phyloP scores from a whole-genome alignment of 345 rosid species.

The Alliaria petiolata region DNA sequence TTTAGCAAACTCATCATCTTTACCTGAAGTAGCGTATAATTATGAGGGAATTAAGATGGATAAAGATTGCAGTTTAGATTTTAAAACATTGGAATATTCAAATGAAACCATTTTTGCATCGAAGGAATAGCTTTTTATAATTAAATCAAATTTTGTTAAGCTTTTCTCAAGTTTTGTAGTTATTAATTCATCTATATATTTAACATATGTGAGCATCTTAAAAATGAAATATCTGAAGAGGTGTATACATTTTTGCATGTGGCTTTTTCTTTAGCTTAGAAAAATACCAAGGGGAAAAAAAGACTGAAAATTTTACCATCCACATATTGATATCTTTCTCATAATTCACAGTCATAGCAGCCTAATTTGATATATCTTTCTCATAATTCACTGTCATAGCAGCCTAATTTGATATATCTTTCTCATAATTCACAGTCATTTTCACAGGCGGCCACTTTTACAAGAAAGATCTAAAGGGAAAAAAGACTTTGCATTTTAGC shows the following conservation, averaged over 20 bases:
- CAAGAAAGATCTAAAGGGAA: neutral
- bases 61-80: constrained; percentile 26
- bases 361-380: neutral
- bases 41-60: constrained; percentile 7
- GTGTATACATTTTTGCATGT: neutral
- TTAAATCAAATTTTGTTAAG: neutral
- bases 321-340: too few species aligned
- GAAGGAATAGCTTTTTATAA: neutral
- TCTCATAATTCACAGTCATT: neutral
- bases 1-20: constrained; percentile 16
- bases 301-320: neutral
- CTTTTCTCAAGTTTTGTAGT: too few species aligned
- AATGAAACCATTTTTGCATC: too few species aligned
- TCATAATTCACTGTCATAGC: too few species aligned
- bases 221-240: neutral
- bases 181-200: too few species aligned
- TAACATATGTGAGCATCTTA: neutral
- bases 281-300: neutral
- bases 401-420: neutral
- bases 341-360: too few species aligned
- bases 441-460: neutral
- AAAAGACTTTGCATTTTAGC: neutral
- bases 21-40: constrained; percentile 8
- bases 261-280: neutral
- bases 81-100: neutral